Percentiles rank a stretch among this genome's conserved stretches.
phyloP scores from a whole-genome alignment of 805 yeast species.

The Saccharomyces mikatae region DNA sequence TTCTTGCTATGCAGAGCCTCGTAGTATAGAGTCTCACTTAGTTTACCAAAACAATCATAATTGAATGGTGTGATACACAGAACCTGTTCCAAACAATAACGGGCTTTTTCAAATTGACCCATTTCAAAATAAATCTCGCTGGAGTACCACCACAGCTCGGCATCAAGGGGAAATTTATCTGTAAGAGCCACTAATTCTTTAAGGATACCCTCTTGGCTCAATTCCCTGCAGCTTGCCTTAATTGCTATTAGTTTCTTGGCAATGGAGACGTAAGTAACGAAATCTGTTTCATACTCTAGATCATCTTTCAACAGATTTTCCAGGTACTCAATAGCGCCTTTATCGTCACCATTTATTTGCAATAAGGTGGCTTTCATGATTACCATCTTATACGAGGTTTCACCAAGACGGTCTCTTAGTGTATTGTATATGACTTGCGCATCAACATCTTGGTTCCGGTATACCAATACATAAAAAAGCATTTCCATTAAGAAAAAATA shows the following conservation, averaged over 20 bases:
- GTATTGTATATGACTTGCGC: conserved; percentile 62
- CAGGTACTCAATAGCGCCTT: conserved; percentile 37
- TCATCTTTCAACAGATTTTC: conserved; percentile 42
- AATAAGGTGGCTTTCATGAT: conserved; percentile 25
- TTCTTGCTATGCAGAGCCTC: conserved; percentile 12
- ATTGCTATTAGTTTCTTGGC: conserved; percentile 24
- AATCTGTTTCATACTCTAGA: conserved; percentile 42
- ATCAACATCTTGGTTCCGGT: conserved; percentile 57
- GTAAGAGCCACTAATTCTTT: conserved; percentile 15
- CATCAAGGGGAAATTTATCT: conserved; percentile 55
- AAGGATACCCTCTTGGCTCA: conserved; percentile 12
- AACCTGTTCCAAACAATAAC: conserved; percentile 63
- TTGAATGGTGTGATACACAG: conserved; percentile 53
- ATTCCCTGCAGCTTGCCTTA: conserved; percentile 4
- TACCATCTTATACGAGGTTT: conserved; percentile 29
- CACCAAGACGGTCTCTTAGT: conserved; percentile 60
- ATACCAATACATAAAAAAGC: conserved; percentile 57
- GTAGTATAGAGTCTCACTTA: conserved; percentile 22
- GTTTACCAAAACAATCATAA: conserved; percentile 25
- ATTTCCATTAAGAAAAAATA: conserved; percentile 57
- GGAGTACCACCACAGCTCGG: conserved; percentile 71
- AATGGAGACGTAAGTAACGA: conserved; percentile 23
- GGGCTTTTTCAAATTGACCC: conserved; percentile 61
- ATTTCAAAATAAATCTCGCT: conserved; percentile 51
- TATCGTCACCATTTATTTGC: conserved; percentile 21